Conservation (phyloP, 2,329 filamentous ascomycete genomes). For the Camptophora hylomeconis region DNA sequence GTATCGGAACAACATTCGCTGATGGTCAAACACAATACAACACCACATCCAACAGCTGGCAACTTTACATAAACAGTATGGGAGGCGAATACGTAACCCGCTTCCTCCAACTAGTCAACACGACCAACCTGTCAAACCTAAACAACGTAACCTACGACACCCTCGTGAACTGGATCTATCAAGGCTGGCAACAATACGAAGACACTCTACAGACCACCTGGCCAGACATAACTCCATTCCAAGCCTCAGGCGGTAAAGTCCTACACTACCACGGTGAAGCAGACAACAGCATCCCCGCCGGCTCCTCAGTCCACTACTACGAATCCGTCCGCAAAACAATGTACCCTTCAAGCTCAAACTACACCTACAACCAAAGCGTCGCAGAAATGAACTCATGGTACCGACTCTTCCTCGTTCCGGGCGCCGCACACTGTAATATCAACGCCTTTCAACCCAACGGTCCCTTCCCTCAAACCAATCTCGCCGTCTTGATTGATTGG, state of each 20-base stretch:
- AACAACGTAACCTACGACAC: slow-evolving; percentile 43
- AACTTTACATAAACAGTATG: slow-evolving; percentile 21
- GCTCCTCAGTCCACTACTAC: slow-evolving; percentile 42
- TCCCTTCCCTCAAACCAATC: slow-evolving; percentile 33
- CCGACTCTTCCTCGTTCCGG: slow-evolving; percentile 41
- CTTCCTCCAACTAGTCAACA: slow-evolving; percentile 13
- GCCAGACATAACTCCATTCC: slow-evolving; percentile 40
- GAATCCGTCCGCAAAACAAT: slow-evolving; percentile 40
- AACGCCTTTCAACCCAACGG: slow-evolving; percentile 33
- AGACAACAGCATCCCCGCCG: slow-evolving; percentile 39
- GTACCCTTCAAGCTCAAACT: slow-evolving; percentile 33
- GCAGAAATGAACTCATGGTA: slow-evolving; percentile 40
- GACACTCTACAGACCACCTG: slow-evolving; percentile 41
- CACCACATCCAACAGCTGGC: slow-evolving; percentile 20
- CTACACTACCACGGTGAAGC: slow-evolving; percentile 47
- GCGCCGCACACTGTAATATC: slow-evolving; percentile 38
- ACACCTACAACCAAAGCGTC: slow-evolving; percentile 26
- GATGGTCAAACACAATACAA: slow-evolving; percentile 26
- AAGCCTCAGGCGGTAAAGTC: slow-evolving; percentile 39
- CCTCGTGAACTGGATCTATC: slow-evolving; percentile 41
- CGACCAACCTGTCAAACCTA: slow-evolving; percentile 29
- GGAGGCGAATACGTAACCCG: slow-evolving; percentile 27
- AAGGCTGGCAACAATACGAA: slow-evolving; percentile 35
- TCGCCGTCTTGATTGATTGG: slow-evolving; percentile 38
- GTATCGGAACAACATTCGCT: slow-evolving; percentile 19